Percentiles rank a stretch among this genome's conserved stretches.
phyloP scores from a whole-genome alignment of 495 filamentous ascomycete genomes.

The Penicillium verhagenii region DNA sequence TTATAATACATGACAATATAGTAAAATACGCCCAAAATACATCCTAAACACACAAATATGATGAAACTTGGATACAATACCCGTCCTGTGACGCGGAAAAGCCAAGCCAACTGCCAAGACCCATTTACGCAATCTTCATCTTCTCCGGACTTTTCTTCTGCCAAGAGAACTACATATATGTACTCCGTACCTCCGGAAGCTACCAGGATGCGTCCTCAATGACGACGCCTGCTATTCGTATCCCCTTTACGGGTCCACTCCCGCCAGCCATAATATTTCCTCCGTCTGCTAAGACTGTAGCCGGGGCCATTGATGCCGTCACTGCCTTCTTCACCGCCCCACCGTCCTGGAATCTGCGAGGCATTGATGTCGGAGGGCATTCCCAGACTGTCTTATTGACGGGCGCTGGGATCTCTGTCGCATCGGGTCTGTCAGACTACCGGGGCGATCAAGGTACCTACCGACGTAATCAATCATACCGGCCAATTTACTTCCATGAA shows the following conservation, averaged over 20 bases:
- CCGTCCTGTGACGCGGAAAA: background rate
- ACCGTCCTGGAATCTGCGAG: constrained; percentile 45
- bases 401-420: constrained; percentile 90
- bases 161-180: constrained; percentile 12
- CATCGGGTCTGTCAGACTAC: constrained; percentile 91
- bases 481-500: constrained; percentile 91
- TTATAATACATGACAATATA: no score
- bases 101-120: background rate
- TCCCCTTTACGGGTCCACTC: constrained; percentile 84
- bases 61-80: background rate
- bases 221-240: constrained; percentile 73
- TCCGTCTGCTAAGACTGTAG: constrained; percentile 59
- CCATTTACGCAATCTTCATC: background rate
- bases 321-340: constrained; percentile 66
- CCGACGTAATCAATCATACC: constrained; percentile 80
- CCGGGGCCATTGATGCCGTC: constrained; percentile 75
- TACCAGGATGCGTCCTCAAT: constrained; percentile 35
- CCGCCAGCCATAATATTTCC: constrained; percentile 78
- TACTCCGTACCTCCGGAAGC: background rate
- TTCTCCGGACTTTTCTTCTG: background rate
- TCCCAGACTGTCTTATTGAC: constrained; percentile 74
- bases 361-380: constrained; percentile 45
- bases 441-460: constrained; percentile 89
- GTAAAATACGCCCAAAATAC: no score
- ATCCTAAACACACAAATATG: no score